A percentile compares a stretch with the other conserved stretches of the same genome.
phyloP scores from a whole-genome alignment of 2,329 filamentous ascomycete species.

The Pestalotiopsis sp. region DNA sequence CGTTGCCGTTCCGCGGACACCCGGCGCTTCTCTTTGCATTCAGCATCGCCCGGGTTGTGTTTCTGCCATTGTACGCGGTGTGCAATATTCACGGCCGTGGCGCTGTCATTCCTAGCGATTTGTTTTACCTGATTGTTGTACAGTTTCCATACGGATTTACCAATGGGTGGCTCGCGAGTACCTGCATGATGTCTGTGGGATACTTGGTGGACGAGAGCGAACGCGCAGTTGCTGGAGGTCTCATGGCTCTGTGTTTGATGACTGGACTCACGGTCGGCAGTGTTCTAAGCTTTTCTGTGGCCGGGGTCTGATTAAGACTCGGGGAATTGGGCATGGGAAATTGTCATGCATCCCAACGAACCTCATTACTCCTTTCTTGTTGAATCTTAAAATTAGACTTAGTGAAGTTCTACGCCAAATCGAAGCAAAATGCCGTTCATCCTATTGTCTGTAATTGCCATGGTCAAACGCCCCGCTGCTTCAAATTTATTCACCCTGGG shows the following conservation, averaged over 20 bases:
- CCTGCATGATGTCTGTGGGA: slow-evolving; percentile 87
- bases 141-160: slow-evolving; percentile 83
- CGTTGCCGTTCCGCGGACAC: slow-evolving; percentile 56
- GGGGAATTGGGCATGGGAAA: too few species aligned
- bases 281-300: slow-evolving; percentile 80
- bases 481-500: too few species aligned
- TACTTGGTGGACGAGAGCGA: slow-evolving; percentile 83
- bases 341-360: too few species aligned
- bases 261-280: slow-evolving; percentile 82
- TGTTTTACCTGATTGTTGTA: slow-evolving; percentile 85
- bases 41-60: slow-evolving; percentile 66
- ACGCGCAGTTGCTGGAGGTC: slow-evolving; percentile 85
- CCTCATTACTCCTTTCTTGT: too few species aligned
- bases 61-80: slow-evolving; percentile 83
- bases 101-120: slow-evolving; percentile 75
- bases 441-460: too few species aligned
- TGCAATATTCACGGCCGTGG: slow-evolving; percentile 85
- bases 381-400: too few species aligned
- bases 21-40: slow-evolving; percentile 73
- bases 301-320: slow-evolving; percentile 41
- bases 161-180: slow-evolving; percentile 86
- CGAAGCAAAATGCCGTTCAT: too few species aligned
- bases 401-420: too few species aligned
- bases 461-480: too few species aligned
- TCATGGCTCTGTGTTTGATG: slow-evolving; percentile 92